Percentiles rank a stretch among this genome's conserved stretches.
Evolutionary conservation across 208 protist species (phyloP).

Genomic region (Acanthamoeba triangularis): DNA sequence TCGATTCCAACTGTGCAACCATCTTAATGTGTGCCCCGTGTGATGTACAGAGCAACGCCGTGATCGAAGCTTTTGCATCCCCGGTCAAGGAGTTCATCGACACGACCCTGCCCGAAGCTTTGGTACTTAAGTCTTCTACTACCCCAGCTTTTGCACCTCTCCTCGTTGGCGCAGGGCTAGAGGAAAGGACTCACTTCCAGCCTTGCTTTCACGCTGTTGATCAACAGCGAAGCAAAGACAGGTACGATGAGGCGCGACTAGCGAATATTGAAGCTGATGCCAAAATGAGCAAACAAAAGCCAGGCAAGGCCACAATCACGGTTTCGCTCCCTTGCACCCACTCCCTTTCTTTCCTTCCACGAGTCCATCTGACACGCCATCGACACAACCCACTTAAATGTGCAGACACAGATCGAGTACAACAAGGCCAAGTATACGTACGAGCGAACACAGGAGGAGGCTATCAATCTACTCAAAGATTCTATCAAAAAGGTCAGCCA

Average conservation of each 20-base stretch:
- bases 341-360: background rate
- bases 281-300: slow-evolving; percentile 44
- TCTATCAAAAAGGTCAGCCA: slow-evolving; percentile 5
- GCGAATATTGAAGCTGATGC: background rate
- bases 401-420: slow-evolving; percentile 58
- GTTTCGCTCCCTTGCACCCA: background rate
- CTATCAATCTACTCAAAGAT: background rate
- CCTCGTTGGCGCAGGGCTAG: background rate
- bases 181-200: background rate
- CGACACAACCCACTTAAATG: background rate
- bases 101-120: background rate
- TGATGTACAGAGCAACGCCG: background rate
- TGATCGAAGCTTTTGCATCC: slow-evolving; percentile 22
- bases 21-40: background rate
- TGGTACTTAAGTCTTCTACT: background rate
- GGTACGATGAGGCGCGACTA: background rate
- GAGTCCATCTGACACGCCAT: background rate
- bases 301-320: background rate
- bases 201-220: background rate
- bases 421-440: slow-evolving; percentile 47
- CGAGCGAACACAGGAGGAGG: slow-evolving; percentile 37
- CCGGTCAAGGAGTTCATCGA: slow-evolving; percentile 42
- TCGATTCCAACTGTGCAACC: background rate
- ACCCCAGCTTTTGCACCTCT: too few species aligned
- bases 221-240: background rate